Evolutionary conservation across 495 filamentous ascomycete genomes (phyloP), one percentile per base, ranked within the genome.

Genomic region (Zalerion maritima): DNA sequence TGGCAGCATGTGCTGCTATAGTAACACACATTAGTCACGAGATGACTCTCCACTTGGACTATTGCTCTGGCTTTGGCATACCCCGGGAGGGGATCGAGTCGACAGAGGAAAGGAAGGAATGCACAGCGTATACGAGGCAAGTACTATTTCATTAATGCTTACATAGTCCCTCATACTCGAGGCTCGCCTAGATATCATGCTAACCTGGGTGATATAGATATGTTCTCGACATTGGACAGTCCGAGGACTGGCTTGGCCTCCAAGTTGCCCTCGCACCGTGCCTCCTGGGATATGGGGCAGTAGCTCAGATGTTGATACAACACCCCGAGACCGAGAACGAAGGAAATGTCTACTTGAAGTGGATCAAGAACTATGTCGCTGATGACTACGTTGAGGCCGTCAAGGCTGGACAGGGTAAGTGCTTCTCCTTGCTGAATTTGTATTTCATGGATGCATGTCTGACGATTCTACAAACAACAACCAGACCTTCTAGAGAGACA

Each of bases 241-340:
- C 79, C 4, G 72, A 85, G 43, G 82, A 89, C 50, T 85, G 73
- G 72, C 57, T 93, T 24, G 83, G 69, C 13, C 62, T 94, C 12
- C 82, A 92, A 42, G 55, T 92, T 28, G 73, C 81, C 3, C 62
- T 92, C 21, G 78, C 83, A 6, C 85, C 86, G 0, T 94, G 86
- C 44, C 54, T 91, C 21, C 65, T 93, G 14, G 86, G 86, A 29
- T 94, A 94, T 45, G 75, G 71, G n/a, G 64, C 61, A 8, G 78
- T 87, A 40, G 86, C 75, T 5, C 58, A 59, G 28, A 63, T 76
- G 31, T 60, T 93, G 1, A 57, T 73, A 38, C 52, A 55, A 7
- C 65, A 76, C 31, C 47, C 61, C 9, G 46, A 57, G 11, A 68
- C 71, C 2, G 67, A 70, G 29, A 48, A 51, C 26, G 62, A 76